Evolutionary conservation across 805 yeast genomes (phyloP).

Genomic region (Teunomyces cretensis): DNA sequence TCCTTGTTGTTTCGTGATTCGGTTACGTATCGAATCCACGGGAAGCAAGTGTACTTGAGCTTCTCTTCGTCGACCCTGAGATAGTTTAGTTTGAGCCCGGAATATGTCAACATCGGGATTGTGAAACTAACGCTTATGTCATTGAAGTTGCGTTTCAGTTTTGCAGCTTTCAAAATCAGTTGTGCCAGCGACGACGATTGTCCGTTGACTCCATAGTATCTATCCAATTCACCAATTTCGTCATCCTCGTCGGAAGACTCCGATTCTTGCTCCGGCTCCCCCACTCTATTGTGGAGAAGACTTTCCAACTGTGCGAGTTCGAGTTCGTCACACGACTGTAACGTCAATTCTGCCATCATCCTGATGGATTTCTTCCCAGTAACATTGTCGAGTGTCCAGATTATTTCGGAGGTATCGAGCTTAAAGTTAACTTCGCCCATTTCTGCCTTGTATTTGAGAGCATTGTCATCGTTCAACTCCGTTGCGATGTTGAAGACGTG

Average conservation of each 20-base stretch:
- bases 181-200: slow-evolving; percentile 27
- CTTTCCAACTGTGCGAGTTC: slow-evolving; percentile 6
- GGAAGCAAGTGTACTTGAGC: slow-evolving; percentile 65
- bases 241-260: slow-evolving; percentile 10
- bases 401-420: slow-evolving; percentile 63
- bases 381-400: slow-evolving; percentile 71
- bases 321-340: slow-evolving; percentile 22
- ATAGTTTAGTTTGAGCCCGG: slow-evolving; percentile 67
- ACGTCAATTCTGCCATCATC: slow-evolving; percentile 55
- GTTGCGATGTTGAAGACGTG: slow-evolving; percentile 26
- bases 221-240: slow-evolving; percentile 19
- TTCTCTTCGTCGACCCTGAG: slow-evolving; percentile 64
- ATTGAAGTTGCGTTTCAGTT: slow-evolving; percentile 14
- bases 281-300: slow-evolving; percentile 11
- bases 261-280: neutral
- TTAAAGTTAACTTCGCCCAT: slow-evolving; percentile 70
- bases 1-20: slow-evolving; percentile 5
- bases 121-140: slow-evolving; percentile 30
- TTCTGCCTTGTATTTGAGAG: slow-evolving; percentile 69
- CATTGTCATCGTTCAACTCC: slow-evolving; percentile 24
- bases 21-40: slow-evolving; percentile 68
- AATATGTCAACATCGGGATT: slow-evolving; percentile 53
- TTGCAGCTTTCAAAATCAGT: slow-evolving; percentile 14
- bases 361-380: slow-evolving; percentile 57
- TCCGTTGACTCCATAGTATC: slow-evolving; percentile 38